phyloP scores from a whole-genome alignment of 306 rosid species.

The Cyamopsis tetragonoloba region DNA sequence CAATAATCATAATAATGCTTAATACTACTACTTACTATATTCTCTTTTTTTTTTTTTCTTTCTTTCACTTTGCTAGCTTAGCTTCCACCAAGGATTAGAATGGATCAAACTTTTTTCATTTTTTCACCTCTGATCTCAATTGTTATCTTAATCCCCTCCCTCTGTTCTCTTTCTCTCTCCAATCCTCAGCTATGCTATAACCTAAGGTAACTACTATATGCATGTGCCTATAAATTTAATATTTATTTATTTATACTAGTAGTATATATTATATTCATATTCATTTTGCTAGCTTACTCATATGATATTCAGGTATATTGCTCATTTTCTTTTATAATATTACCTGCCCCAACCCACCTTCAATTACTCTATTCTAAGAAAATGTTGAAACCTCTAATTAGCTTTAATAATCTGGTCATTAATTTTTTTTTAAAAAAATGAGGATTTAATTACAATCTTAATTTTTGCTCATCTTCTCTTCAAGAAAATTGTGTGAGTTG shows the following conservation, averaged over 20 bases:
- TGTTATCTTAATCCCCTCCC: not conserved
- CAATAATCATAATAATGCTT: slow-evolving; percentile 12
- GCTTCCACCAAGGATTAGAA: too few species aligned
- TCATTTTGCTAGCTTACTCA: not conserved
- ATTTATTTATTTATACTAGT: too few species aligned
- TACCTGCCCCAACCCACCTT: not conserved
- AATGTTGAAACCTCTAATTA: too few species aligned
- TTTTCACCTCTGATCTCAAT: too few species aligned
- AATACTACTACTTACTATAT: not conserved
- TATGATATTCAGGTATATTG: not conserved
- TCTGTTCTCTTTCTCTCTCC: not conserved
- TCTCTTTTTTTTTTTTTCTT: not conserved
- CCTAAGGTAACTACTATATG: too few species aligned
- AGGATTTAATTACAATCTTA: too few species aligned
- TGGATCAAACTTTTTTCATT: too few species aligned
- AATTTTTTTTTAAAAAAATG: too few species aligned
- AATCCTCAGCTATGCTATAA: too few species aligned
- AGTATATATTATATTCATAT: not conserved
- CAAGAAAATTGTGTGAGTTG: not conserved
- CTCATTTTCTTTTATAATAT: not conserved
- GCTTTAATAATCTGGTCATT: too few species aligned
- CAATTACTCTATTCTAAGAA: too few species aligned
- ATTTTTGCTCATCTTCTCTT: too few species aligned
- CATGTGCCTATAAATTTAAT: not conserved
- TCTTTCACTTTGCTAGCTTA: not conserved